Base-by-base conservation (phyloP, 257 asterid genomes). In the Penstemon newberryi region DNA sequence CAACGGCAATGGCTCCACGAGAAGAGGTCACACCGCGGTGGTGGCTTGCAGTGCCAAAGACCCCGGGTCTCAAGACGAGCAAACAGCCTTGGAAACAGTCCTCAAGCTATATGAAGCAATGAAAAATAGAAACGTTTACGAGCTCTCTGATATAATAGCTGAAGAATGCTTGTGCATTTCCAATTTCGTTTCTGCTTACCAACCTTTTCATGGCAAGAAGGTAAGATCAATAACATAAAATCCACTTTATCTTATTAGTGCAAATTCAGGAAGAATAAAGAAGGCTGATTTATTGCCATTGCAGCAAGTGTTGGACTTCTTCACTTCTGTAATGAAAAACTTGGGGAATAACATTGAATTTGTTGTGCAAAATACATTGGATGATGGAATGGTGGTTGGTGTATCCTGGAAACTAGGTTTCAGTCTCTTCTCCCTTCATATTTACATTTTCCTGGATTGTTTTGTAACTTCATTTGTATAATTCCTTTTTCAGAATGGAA, bases 351-450 rank as follows among this genome's bases (percentile, higher is more conserved):
- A 78, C 75, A 68, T 87, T 44, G 88, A 87, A 60, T 70, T 86
- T 67, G 81, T 80, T 18, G 84, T 86, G 75, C 74, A 80, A 56
- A 87, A 86, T 4, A 84, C 95, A 1, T 43, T 45, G 47, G 84
- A 79, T 13, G 85, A 86, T 59, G 97, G 97, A 38, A 80, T 89
- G 86, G 65, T 63, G 13, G 84, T 88, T 58, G 81, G 77, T 3
- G 84, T 90, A 65, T 70, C 86, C 8, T 90, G 97, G 97, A 73
- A 80, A 78, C 77, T 88, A 81, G 92, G 96, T 89, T 63, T 3
- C 8, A 4, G 6, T 11, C n/a, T n/a, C 47, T 10, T 45, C 33
- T 7, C 44, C 9, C 10, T 5, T 7, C 4, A 0, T 25, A 5
- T 8, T 11, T 10, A 7, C 43, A 7, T 4, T 4, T 12, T 8